Evolutionary conservation across 192 early-diverging fungal genomes (phyloP).

Genomic region (Spizellomyces sp.): DNA sequence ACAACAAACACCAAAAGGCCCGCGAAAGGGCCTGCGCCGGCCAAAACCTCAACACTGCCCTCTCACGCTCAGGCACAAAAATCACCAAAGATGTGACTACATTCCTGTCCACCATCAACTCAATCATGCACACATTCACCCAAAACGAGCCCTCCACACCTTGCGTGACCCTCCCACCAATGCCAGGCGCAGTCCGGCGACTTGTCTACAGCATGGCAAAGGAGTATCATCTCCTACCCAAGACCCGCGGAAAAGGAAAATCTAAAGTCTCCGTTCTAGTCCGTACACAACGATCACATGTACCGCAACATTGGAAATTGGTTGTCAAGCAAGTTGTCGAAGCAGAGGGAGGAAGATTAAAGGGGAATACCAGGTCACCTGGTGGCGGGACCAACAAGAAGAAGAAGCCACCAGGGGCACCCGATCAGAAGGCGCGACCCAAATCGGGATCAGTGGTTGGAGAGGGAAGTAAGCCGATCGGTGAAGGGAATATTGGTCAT

Average conservation of each 20-base stretch:
- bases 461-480: conserved; percentile 53
- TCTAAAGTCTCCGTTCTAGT: conserved; percentile 23
- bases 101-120: conserved; percentile 27
- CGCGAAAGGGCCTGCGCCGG: conserved; percentile 23
- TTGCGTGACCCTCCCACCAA: conserved; percentile 23
- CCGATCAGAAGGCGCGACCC: conserved; percentile 28
- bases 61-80: conserved; percentile 17
- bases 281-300: conserved; percentile 20
- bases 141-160: background rate
- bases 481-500: conserved; percentile 63
- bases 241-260: conserved; percentile 25
- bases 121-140: conserved; percentile 26
- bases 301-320: conserved; percentile 35
- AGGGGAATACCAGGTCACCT: conserved; percentile 29
- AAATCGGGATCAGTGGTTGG: conserved; percentile 61
- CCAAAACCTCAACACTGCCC: background rate
- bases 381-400: background rate
- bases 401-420: conserved; percentile 20
- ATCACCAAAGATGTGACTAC: conserved; percentile 6
- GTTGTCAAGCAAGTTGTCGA: conserved; percentile 21
- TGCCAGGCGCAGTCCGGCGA: conserved; percentile 34
- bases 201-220: conserved; percentile 22
- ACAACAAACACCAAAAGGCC: conserved; percentile 11
- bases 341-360: conserved; percentile 18
- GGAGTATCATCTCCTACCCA: conserved; percentile 20